A percentile compares a stretch with the other conserved stretches of the same genome.
These are phyloP conservation scores for Quercus lobata DNA, from an alignment of 331 rosid species.

Conservation along the genomic window DNA sequence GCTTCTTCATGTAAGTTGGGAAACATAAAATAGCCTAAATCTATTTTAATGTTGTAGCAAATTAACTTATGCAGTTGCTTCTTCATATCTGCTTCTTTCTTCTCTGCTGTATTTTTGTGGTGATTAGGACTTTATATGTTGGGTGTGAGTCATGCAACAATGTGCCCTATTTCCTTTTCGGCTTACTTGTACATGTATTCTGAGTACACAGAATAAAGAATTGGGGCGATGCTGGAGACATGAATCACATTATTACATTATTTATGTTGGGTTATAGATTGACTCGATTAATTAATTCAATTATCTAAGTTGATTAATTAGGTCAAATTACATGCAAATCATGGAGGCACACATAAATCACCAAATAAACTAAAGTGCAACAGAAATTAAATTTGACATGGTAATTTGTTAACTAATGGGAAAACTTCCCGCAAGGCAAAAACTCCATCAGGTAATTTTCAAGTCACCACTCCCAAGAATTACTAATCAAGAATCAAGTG, in stretches of 20 bases:
- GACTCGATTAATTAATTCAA: too few relatives aligned
- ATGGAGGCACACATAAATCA: too few relatives aligned
- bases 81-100: background rate
- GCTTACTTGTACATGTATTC: background rate
- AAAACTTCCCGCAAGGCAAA: too few relatives aligned
- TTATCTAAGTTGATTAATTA: too few relatives aligned
- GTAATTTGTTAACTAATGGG: too few relatives aligned
- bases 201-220: constrained; percentile 60
- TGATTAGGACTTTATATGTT: background rate
- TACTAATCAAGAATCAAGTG: too few relatives aligned
- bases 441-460: too few relatives aligned
- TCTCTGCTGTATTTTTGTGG: background rate
- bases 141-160: constrained; percentile 8
- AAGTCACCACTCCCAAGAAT: too few relatives aligned
- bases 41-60: background rate
- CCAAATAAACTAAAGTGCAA: too few relatives aligned
- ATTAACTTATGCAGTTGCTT: background rate
- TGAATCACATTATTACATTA: constrained; percentile 60
- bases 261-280: constrained; percentile 14
- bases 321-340: too few relatives aligned
- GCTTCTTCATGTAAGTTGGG: background rate
- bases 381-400: too few relatives aligned
- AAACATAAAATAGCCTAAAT: background rate
- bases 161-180: background rate
- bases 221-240: constrained; percentile 63